Evolutionary conservation across 805 yeast species (phyloP), one percentile per base, ranked within the genome.

Genomic region (Candida ponderosae): DNA sequence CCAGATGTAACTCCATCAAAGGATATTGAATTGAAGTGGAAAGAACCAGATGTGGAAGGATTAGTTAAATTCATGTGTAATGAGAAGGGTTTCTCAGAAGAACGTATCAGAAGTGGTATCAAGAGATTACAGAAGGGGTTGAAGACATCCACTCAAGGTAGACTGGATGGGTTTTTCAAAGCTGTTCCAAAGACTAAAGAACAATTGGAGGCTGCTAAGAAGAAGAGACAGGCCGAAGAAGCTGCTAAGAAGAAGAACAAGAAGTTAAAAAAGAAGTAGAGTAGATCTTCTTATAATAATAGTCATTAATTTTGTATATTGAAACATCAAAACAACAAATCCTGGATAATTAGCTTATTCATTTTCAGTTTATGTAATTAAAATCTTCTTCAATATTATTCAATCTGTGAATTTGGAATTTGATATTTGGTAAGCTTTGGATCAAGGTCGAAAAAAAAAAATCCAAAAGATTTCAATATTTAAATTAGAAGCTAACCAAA

Each of bases 31-130:
- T 56, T 93, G 50, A 87, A 88, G 57, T 93, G 97, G 97, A 61
- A 57, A 3, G 89, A 82, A 41, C 98, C 98, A 1, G 83, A 93
- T 52, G 74, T 81, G 32, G 90, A 84, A 7, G 96, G 85, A 1
- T 67, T 93, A 37, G 68, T 89, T 16, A 76, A 87, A 31, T 90
- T 74, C 48, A 74, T 93, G 79, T 95, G 87, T 26, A 74, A 69
- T 36, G 82, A 87, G 41, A 89, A 90, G 56, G 96, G 96, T 0
- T 93, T 93, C 60, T 82, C 80, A 44, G 98, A 93, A 54, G 97
- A 90, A 35, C 72, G 98, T 55, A 86, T 93, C 15, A 76, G 79
- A 47, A 73, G 81, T 40, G 98, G 97, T 29, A 89, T 89, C 6
- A 85, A 77, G 30, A 81, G 90, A 58, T 70, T 93, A 49, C 74